These are phyloP conservation scores for Maudiozyma serrabonitensis DNA, from an alignment of 805 yeast genomes.

Conservation along the genomic window DNA sequence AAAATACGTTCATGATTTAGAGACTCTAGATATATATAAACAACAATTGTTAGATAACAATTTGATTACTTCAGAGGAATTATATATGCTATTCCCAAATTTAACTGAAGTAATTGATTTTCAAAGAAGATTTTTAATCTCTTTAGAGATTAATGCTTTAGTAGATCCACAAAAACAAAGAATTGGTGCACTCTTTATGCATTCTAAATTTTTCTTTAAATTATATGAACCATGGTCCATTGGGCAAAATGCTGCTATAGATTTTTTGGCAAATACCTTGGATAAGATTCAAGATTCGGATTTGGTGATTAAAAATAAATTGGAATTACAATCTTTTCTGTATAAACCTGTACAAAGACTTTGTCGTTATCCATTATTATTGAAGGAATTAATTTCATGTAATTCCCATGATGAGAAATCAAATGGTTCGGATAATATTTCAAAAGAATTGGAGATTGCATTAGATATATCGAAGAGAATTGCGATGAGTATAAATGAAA, in stretches of 20 bases:
- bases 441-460: conserved; percentile 60
- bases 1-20: conserved; percentile 85
- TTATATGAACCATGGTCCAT: conserved; percentile 92
- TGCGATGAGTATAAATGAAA: conserved; percentile 83
- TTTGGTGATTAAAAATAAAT: conserved; percentile 69
- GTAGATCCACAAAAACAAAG: conserved; percentile 70
- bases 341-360: conserved; percentile 93
- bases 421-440: conserved; percentile 1
- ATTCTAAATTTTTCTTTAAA: conserved; percentile 75
- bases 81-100: conserved; percentile 78
- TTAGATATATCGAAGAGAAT: conserved; percentile 68
- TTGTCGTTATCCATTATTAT: conserved; percentile 85
- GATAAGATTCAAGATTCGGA: conserved; percentile 44
- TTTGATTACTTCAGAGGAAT: conserved; percentile 64
- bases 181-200: conserved; percentile 80
- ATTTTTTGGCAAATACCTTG: conserved; percentile 44
- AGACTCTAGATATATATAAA: conserved; percentile 58
- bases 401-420: conserved; percentile 1
- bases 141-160: conserved; percentile 77
- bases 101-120: conserved; percentile 76
- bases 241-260: conserved; percentile 81
- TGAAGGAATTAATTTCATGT: conserved; percentile 54
- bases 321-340: conserved; percentile 81
- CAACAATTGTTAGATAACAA: conserved; percentile 58
- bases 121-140: conserved; percentile 80